Evolutionary conservation across 192 early-diverging fungal genomes (phyloP).

Genomic region (Gaertneriomyces sp.): DNA sequence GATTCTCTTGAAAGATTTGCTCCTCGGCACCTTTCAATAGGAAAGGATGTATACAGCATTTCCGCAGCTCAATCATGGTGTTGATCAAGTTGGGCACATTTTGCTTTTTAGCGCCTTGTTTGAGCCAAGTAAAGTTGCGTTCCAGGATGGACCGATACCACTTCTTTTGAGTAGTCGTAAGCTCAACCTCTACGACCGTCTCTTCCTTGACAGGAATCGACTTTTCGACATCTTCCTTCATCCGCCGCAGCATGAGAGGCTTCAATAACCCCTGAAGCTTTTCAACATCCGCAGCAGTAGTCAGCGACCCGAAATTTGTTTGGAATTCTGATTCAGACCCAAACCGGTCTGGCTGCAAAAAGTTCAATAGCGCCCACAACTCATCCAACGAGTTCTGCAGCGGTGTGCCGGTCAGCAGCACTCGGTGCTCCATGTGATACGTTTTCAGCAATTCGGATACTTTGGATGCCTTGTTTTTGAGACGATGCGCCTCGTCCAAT

Average conservation of each 20-base stretch:
- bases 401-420: slow-evolving; percentile 80
- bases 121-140: slow-evolving; percentile 74
- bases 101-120: slow-evolving; percentile 64
- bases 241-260: slow-evolving; percentile 78
- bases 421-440: slow-evolving; percentile 72
- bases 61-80: slow-evolving; percentile 85
- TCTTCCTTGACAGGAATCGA: slow-evolving; percentile 86
- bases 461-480: slow-evolving; percentile 81
- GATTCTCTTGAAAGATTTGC: slow-evolving; percentile 63
- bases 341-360: slow-evolving; percentile 74
- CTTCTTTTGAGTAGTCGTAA: slow-evolving; percentile 81
- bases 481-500: slow-evolving; percentile 83
- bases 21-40: slow-evolving; percentile 78
- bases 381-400: slow-evolving; percentile 81
- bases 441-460: slow-evolving; percentile 69
- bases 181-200: slow-evolving; percentile 82
- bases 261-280: slow-evolving; percentile 71
- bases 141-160: slow-evolving; percentile 84
- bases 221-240: slow-evolving; percentile 89
- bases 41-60: slow-evolving; percentile 87
- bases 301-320: slow-evolving; percentile 64
- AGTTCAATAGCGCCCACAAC: slow-evolving; percentile 76
- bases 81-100: slow-evolving; percentile 77
- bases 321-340: slow-evolving; percentile 62
- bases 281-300: slow-evolving; percentile 72